These are phyloP conservation scores for Chalciporus chontae DNA, from an alignment of 768 basidiomycete species.

Conservation along the genomic window DNA sequence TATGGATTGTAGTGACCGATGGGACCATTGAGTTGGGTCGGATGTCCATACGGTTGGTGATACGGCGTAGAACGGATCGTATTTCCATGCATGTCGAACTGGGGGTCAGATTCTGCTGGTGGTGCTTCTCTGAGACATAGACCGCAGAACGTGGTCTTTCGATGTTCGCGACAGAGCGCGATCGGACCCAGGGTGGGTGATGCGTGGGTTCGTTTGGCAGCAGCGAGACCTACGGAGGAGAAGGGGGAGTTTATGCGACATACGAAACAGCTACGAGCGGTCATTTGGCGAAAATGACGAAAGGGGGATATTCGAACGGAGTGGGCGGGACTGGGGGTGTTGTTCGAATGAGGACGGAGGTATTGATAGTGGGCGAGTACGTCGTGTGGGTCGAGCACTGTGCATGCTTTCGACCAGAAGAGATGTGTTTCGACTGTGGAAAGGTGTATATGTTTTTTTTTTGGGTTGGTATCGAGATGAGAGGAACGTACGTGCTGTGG, in stretches of 20 bases:
- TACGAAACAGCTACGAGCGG: conserved; percentile 52
- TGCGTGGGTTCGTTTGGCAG: conserved; percentile 43
- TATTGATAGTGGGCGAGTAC: conserved; percentile 46
- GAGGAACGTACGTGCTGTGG: conserved; percentile 49
- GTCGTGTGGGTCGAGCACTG: conserved; percentile 61
- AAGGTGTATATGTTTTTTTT: too few relatives aligned
- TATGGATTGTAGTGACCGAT: conserved; percentile 29
- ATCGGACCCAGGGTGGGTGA: conserved; percentile 45
- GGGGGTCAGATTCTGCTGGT: conserved; percentile 37
- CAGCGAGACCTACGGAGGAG: conserved; percentile 46
- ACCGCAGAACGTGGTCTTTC: conserved; percentile 60
- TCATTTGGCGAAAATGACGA: conserved; percentile 60
- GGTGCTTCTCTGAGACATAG: conserved; percentile 67
- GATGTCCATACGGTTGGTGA: conserved; percentile 28
- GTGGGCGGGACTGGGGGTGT: conserved; percentile 24
- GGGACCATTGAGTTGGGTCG: conserved; percentile 7
- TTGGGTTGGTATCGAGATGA: too few relatives aligned
- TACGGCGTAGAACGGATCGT: conserved; percentile 30
- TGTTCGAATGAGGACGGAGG: conserved; percentile 40
- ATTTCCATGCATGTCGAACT: conserved; percentile 33
- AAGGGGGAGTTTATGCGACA: conserved; percentile 67
- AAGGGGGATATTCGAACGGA: conserved; percentile 46
- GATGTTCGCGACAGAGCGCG: conserved; percentile 61
- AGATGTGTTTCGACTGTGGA: conserved; percentile 71
- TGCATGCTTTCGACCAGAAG: conserved; percentile 67